These are phyloP conservation scores for Hydnomerulius pinastri DNA, from an alignment of 768 basidiomycete species.

Conservation along the genomic window DNA sequence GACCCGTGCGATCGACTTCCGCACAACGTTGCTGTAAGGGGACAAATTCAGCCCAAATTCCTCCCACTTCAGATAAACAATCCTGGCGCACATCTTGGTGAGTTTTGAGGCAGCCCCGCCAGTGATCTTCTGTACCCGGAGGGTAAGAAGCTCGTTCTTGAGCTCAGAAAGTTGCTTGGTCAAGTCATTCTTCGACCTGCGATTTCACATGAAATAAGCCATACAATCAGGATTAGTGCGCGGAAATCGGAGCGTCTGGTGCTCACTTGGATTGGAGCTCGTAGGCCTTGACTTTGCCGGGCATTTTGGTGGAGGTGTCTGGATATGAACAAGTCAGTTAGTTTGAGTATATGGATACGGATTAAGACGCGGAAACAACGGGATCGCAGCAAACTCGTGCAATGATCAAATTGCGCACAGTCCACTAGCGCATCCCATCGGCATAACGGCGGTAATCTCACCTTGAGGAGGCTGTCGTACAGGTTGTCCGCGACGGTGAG, in stretches of 20 bases:
- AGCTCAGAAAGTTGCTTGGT: slow-evolving; percentile 90
- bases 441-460: slow-evolving; percentile 25
- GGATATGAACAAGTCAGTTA: slow-evolving; percentile 9
- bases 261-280: slow-evolving; percentile 94
- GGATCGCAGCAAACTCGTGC: background rate
- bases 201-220: slow-evolving; percentile 6
- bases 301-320: slow-evolving; percentile 56
- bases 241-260: background rate
- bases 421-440: background rate
- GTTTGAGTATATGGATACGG: background rate
- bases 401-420: background rate
- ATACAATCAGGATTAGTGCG: slow-evolving; percentile 6
- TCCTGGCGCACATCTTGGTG: slow-evolving; percentile 85
- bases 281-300: slow-evolving; percentile 93
- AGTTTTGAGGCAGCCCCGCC: slow-evolving; percentile 95
- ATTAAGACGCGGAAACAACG: slow-evolving; percentile 2
- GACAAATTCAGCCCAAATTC: background rate
- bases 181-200: slow-evolving; percentile 96
- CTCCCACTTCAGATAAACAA: background rate
- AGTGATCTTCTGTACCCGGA: slow-evolving; percentile 98
- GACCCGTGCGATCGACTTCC: slow-evolving; percentile 98
- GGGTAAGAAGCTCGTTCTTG: slow-evolving; percentile 89
- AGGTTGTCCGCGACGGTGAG: slow-evolving; percentile 29
- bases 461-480: slow-evolving; percentile 39
- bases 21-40: slow-evolving; percentile 79